Percentiles rank a stretch among this genome's conserved stretches.
These are phyloP conservation scores for Ceratobasidium sp. DNA, from an alignment of 1,284 basidiomycete species.

Conservation along the genomic window DNA sequence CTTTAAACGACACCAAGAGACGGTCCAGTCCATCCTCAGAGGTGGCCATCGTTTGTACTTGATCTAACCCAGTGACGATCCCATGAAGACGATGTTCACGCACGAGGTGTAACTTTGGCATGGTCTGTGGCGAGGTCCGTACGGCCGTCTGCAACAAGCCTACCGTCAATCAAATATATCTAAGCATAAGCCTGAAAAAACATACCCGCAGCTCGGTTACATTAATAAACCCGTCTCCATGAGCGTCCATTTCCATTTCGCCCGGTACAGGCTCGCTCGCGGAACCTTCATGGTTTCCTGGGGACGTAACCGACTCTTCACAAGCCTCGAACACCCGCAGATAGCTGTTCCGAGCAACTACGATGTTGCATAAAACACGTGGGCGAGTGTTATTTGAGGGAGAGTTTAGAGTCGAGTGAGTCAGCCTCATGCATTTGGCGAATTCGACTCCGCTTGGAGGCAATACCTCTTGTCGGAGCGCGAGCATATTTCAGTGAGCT, in stretches of 20 bases:
- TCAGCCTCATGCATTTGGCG: conserved; percentile 82
- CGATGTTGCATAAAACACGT: conserved; percentile 78
- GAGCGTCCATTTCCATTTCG: conserved; percentile 79
- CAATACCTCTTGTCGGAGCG: conserved; percentile 84
- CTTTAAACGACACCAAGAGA: conserved; percentile 91
- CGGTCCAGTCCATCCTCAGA: conserved; percentile 88
- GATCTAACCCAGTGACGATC: conserved; percentile 87
- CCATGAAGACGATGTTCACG: conserved; percentile 90
- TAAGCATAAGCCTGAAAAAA: conserved; percentile 51
- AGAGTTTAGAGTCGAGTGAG: conserved; percentile 71
- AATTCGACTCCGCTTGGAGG: conserved; percentile 91
- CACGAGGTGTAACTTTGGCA: conserved; percentile 80
- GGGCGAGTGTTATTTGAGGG: conserved; percentile 56
- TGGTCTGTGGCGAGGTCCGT: conserved; percentile 62
- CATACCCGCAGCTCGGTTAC: conserved; percentile 79
- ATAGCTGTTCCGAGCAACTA: conserved; percentile 86
- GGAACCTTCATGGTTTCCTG: conserved; percentile 69
- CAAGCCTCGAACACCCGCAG: conserved; percentile 87
- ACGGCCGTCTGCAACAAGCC: background rate
- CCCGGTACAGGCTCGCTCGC: conserved; percentile 68
- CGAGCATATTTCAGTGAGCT: conserved; percentile 75
- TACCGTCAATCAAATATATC: conserved; percentile 26
- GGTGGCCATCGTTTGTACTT: conserved; percentile 83
- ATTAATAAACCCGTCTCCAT: conserved; percentile 85
- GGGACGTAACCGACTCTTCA: conserved; percentile 73